phyloP scores from a whole-genome alignment of 192 early-diverging fungal genomes.

The Coemansia sp. region DNA sequence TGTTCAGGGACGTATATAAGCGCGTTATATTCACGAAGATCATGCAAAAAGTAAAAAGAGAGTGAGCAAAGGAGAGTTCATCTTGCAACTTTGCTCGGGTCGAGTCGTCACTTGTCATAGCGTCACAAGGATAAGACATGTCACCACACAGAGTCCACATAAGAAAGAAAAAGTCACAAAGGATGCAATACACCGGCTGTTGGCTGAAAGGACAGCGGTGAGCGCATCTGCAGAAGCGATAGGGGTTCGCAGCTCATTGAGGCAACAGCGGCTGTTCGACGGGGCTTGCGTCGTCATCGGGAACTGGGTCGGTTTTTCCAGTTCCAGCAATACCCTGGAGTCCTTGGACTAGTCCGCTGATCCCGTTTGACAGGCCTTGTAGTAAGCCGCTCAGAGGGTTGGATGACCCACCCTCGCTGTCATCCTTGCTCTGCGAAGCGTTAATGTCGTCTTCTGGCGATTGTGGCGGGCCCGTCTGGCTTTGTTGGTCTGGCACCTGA shows the following conservation, averaged over 20 bases:
- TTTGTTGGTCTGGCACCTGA: slow-evolving; percentile 18
- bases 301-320: background rate
- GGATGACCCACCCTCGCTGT: background rate
- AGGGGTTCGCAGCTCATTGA: background rate
- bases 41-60: background rate
- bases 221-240: background rate
- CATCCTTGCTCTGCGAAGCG: background rate
- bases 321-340: slow-evolving; percentile 12
- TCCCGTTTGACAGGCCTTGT: slow-evolving; percentile 26
- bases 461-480: slow-evolving; percentile 10
- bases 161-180: background rate
- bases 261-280: slow-evolving; percentile 28
- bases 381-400: slow-evolving; percentile 33
- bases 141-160: slow-evolving; percentile 4
- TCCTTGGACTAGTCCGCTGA: slow-evolving; percentile 25
- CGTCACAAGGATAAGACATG: background rate
- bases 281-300: slow-evolving; percentile 15
- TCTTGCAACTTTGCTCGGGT: background rate
- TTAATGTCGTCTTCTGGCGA: background rate
- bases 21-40: background rate
- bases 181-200: background rate
- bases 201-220: background rate
- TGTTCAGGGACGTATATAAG: background rate
- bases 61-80: background rate
- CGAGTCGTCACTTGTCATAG: background rate